Base-by-base conservation (phyloP, 1,139 yeast genomes). In the Nakaseomyces uthaithaninus region DNA sequence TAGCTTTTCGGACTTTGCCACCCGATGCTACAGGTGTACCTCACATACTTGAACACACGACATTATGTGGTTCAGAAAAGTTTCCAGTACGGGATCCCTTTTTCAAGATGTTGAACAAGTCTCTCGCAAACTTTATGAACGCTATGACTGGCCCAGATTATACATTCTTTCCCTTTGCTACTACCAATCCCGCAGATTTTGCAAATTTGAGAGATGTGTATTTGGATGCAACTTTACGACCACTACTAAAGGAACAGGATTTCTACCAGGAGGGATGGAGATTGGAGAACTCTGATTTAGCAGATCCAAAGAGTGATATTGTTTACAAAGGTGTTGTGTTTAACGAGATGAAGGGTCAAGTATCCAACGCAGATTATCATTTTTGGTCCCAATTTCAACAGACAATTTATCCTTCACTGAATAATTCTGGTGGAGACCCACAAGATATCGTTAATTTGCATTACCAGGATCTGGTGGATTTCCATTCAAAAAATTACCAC, bases 221-320 rank as follows among this genome's bases (percentile, higher is more conserved):
- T 58, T 68, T 89, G 40, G 94, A 91, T 47, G 80, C 95, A 3
- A 91, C 89, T 1, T 74, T 87, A 46, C 80, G 78, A 51, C 98
- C 99, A 4, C 62, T 85, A 39, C 66, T 91, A 46, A 71, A 83
- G 25, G 72, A 75, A 47, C 80, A 80, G 41, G 98, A 93, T 62
- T 91, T 91, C 57, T 71, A 74, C 49, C 98, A 93, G 65, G 99
- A 91, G 65, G 99, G 99, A 28, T 91, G 99, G 99, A 75, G 99
- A 59, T 66, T 93, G 36, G 99, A 91, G 60, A 77, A 85, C 51
- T 75, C 75, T 42, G 71, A 69, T 38, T 64, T 77, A 4, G 59
- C 68, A 11, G 89, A 89, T 55, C 65, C 67, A 7, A 47, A 53
- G 0, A 70, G 84, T 14, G 82, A 85, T 1, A 59, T 91, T 37